Evolutionary conservation across 805 yeast genomes (phyloP).

Genomic region (Nakazawaea ishiwadae): DNA sequence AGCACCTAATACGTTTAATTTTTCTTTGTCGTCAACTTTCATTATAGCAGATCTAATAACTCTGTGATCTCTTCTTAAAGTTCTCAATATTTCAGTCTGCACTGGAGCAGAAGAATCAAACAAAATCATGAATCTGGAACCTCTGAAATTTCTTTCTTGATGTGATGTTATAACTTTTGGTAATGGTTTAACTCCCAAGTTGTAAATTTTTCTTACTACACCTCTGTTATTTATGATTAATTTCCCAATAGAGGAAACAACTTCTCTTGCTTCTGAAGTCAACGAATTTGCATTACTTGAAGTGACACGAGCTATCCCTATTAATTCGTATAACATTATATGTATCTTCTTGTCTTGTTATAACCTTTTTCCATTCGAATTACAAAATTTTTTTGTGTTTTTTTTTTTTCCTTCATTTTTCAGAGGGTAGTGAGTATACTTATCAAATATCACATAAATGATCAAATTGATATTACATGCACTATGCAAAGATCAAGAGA

Average conservation of each 20-base stretch:
- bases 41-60: slow-evolving; percentile 74
- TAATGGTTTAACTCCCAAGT: slow-evolving; percentile 71
- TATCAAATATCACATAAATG: too few relatives aligned
- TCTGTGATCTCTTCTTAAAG: slow-evolving; percentile 85
- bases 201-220: slow-evolving; percentile 77
- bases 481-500: too few relatives aligned
- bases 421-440: too few relatives aligned
- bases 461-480: too few relatives aligned
- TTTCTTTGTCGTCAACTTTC: slow-evolving; percentile 51
- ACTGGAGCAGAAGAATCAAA: slow-evolving; percentile 86
- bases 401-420: too few relatives aligned
- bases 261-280: slow-evolving; percentile 55
- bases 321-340: slow-evolving; percentile 80
- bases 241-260: slow-evolving; percentile 63
- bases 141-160: slow-evolving; percentile 87
- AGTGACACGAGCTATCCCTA: slow-evolving; percentile 81
- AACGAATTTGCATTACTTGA: slow-evolving; percentile 41
- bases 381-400: too few relatives aligned
- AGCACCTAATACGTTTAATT: slow-evolving; percentile 54
- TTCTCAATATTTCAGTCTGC: slow-evolving; percentile 77
- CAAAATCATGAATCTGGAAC: slow-evolving; percentile 79
- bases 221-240: slow-evolving; percentile 87
- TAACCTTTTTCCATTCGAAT: too few relatives aligned
- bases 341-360: background rate
- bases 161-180: slow-evolving; percentile 82